Percentiles rank a stretch among this genome's conserved stretches.
Evolutionary conservation across 805 yeast genomes (phyloP).

Genomic region (Schwanniomyces yamadae): DNA sequence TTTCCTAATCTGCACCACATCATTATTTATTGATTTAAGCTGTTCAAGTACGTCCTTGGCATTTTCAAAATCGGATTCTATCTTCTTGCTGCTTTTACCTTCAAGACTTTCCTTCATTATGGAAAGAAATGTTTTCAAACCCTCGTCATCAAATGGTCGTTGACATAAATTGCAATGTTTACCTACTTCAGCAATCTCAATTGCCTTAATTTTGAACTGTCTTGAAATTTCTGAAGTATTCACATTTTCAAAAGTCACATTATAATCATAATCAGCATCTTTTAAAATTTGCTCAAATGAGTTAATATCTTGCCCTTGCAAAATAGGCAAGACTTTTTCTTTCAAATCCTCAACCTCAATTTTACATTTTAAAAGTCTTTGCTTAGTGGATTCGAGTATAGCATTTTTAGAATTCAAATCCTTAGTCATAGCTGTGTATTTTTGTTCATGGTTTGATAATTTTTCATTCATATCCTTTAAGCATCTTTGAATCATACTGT

Average conservation of each 20-base stretch:
- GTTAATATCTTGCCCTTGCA: constrained; percentile 40
- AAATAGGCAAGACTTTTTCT: constrained; percentile 21
- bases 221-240: constrained; percentile 70
- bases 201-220: constrained; percentile 68
- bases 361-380: constrained; percentile 1
- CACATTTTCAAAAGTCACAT: constrained; percentile 58
- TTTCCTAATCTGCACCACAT: constrained; percentile 26
- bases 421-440: not conserved
- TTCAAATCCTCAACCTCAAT: constrained; percentile 7
- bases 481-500: constrained; percentile 7
- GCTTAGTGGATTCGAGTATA: constrained; percentile 1
- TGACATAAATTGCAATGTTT: constrained; percentile 72
- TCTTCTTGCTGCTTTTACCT: constrained; percentile 25
- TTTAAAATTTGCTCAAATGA: constrained; percentile 50
- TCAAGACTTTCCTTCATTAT: constrained; percentile 30
- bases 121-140: constrained; percentile 25
- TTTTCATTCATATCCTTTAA: not conserved
- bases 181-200: constrained; percentile 55
- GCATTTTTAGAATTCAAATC: constrained; percentile 2
- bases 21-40: constrained; percentile 28
- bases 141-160: constrained; percentile 54
- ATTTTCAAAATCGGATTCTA: constrained; percentile 26
- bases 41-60: constrained; percentile 32
- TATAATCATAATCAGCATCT: constrained; percentile 62
- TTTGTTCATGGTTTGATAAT: not conserved